A percentile compares a stretch with the other conserved stretches of the same genome.
These are phyloP conservation scores for Penicillium sp. DNA, from an alignment of 2,329 filamentous ascomycete species.

Conservation along the genomic window DNA sequence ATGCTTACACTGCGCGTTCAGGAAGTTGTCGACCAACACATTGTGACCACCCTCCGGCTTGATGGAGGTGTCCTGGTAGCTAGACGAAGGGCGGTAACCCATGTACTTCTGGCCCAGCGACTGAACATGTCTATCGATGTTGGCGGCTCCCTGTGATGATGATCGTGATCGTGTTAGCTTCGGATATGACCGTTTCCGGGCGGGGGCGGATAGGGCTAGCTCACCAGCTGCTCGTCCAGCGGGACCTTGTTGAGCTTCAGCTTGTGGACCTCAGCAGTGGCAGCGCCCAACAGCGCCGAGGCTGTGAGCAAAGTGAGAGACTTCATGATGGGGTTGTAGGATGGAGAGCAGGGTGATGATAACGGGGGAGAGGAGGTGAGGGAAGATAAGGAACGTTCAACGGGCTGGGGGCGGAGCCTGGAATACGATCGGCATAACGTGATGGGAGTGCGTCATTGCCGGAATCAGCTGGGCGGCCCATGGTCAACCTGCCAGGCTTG, in stretches of 20 bases:
- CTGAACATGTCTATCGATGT: slow-evolving; percentile 78
- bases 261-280: slow-evolving; percentile 86
- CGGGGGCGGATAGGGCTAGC: slow-evolving; percentile 38
- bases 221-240: slow-evolving; percentile 85
- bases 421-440: slow-evolving; percentile 25
- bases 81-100: slow-evolving; percentile 65
- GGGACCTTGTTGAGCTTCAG: slow-evolving; percentile 98
- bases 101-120: slow-evolving; percentile 95
- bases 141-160: slow-evolving; percentile 65
- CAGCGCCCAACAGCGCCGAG: slow-evolving; percentile 77
- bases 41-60: slow-evolving; percentile 69
- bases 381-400: slow-evolving; percentile 30
- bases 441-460: slow-evolving; percentile 28
- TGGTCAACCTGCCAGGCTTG: not conserved
- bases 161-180: slow-evolving; percentile 9
- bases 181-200: slow-evolving; percentile 9
- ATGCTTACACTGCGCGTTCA: slow-evolving; percentile 93
- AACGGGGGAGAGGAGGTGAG: slow-evolving; percentile 16
- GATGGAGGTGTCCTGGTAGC: slow-evolving; percentile 71
- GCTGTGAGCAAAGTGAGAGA: slow-evolving; percentile 75
- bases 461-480: slow-evolving; percentile 22
- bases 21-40: slow-evolving; percentile 92
- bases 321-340: slow-evolving; percentile 67
- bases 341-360: slow-evolving; percentile 20
- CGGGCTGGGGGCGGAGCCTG: slow-evolving; percentile 27